phyloP scores from a whole-genome alignment of 352 stramenopile genomes.

The Aphanomyces astaci region DNA sequence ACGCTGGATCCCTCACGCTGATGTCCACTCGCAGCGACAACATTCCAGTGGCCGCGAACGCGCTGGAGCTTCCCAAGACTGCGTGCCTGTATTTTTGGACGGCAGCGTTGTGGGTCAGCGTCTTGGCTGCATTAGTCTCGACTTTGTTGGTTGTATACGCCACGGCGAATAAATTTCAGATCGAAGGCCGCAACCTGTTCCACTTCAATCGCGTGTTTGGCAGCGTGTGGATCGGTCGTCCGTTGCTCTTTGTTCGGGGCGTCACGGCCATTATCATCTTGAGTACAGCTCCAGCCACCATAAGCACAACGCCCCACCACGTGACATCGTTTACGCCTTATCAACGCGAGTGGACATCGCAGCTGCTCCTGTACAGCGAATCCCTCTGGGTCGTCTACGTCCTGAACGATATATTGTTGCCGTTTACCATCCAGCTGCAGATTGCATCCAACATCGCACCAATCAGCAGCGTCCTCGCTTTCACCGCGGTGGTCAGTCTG shows the following conservation, averaged over 20 bases:
- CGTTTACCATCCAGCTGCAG: background rate
- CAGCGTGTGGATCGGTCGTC: slow-evolving; percentile 13
- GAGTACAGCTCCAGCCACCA: background rate
- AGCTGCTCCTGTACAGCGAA: background rate
- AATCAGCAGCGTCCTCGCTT: background rate
- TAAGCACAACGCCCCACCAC: background rate
- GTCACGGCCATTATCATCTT: slow-evolving; percentile 12
- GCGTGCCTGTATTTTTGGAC: background rate
- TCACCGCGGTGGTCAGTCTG: background rate
- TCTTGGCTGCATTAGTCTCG: background rate
- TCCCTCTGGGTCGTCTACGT: background rate
- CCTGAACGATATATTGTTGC: background rate
- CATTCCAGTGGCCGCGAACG: background rate
- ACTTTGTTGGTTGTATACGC: background rate
- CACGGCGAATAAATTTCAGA: background rate
- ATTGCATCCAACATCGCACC: background rate
- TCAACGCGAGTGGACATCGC: background rate
- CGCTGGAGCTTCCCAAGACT: slow-evolving; percentile 4
- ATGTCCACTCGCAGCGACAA: background rate
- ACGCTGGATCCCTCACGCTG: background rate
- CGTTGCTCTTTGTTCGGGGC: slow-evolving; percentile 5
- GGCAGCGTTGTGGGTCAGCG: background rate
- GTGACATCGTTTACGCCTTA: background rate
- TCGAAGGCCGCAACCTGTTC: slow-evolving; percentile 10
- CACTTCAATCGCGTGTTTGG: slow-evolving; percentile 11